Evolutionary conservation across 192 early-diverging fungal genomes (phyloP), one percentile per base, ranked within the genome.

Genomic region (Coemansia javaensis): DNA sequence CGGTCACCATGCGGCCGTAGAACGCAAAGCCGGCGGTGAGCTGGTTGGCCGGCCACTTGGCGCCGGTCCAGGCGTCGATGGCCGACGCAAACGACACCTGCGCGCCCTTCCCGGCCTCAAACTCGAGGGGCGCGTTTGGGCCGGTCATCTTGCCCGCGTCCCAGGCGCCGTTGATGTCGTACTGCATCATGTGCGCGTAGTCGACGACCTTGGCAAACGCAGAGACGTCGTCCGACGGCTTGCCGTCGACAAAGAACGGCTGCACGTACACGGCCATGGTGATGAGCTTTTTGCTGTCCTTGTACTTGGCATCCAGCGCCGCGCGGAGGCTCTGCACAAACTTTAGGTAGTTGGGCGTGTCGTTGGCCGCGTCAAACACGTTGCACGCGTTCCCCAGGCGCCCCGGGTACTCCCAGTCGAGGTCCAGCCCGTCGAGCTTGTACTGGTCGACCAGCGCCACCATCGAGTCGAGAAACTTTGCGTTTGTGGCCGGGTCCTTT

Each of bases 351-450:
- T 88, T 87, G 1, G 66, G 66, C n/a, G 79, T 67, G 50, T 90
- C 88, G 28, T 81, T 79, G 2, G 39, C 55, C 0, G 27, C 23
- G 42, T 84, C 82, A 31, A 77, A 34, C 0, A 16, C 44, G 30
- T 71, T 72, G 42, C 67, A 68, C 1, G 18, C 28, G 15, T 44
- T 37, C 6, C 73, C 76, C n/a, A 22, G 15, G 0, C 11, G 47
- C 7, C 75, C 74, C 6, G 78, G 86, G 48, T 80, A 86, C 44
- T 86, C 86, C 83, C 76, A 86, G 52, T 86, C 87, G 48, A 89
- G 35, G n/a, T 25, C 32, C 16, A 89, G 63, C 10, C 85, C 85
- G 58, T 85, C 84, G 4, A 83, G 59, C 11, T 69, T 40, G 27
- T 77, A 56, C 5, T 61, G 48, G 30, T 63, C 58, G 27, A 80